Evolutionary conservation across 176 grass and related monocot genomes (phyloP).

Genomic region (Poa annua): DNA sequence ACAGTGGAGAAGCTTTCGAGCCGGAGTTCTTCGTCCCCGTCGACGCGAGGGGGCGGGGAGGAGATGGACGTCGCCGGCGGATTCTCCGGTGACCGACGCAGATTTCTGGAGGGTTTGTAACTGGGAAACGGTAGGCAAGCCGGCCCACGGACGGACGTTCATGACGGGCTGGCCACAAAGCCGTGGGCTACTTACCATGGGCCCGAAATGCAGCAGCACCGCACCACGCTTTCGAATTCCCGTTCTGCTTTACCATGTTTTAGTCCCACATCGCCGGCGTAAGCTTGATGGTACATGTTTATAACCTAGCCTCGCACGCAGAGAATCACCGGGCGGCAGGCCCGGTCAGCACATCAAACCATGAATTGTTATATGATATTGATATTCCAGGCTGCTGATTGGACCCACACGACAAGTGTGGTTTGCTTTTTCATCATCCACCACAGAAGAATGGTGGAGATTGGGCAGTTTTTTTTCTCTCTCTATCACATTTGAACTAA

Average conservation of each 20-base stretch:
- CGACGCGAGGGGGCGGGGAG: too few relatives aligned
- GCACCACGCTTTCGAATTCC: background rate
- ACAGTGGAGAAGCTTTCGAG: background rate
- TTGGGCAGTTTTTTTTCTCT: too few relatives aligned
- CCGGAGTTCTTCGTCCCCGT: background rate
- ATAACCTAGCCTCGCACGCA: background rate
- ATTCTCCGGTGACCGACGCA: background rate
- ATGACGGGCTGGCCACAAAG: too few relatives aligned
- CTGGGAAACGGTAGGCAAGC: too few relatives aligned
- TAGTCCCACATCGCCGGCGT: background rate
- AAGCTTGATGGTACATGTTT: background rate
- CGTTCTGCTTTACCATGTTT: background rate
- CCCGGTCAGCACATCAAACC: background rate
- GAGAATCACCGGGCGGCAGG: background rate
- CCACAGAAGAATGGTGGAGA: too few relatives aligned
- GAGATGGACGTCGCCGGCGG: too few relatives aligned
- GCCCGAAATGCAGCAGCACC: background rate
- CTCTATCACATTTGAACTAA: too few relatives aligned
- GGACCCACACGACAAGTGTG: background rate
- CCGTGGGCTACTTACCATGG: too few relatives aligned
- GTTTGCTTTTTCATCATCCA: background rate
- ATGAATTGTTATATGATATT: background rate
- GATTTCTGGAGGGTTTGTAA: background rate
- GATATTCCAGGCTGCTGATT: background rate
- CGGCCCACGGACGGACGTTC: too few relatives aligned